Conservation (phyloP, 768 basidiomycete genomes). For the Ramaria sp. region DNA sequence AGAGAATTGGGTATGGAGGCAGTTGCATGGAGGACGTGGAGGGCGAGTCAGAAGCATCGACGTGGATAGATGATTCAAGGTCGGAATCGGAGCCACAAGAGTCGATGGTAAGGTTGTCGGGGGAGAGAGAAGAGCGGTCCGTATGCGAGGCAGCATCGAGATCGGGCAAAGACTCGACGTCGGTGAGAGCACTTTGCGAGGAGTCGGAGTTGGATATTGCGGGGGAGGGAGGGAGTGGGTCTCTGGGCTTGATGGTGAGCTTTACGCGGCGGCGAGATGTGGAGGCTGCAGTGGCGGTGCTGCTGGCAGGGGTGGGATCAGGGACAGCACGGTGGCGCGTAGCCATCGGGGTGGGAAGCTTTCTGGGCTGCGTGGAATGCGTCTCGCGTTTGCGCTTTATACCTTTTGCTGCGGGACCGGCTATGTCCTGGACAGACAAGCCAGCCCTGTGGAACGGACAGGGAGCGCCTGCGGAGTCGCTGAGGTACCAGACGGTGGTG, state of each 20-base stretch:
- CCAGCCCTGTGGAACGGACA: constrained; percentile 68
- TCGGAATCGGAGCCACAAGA: too few species aligned
- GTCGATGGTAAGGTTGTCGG: too few species aligned
- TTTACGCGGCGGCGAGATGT: constrained; percentile 21
- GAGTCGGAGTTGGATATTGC: not conserved
- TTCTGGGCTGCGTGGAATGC: constrained; percentile 23
- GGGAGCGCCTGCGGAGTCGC: constrained; percentile 59
- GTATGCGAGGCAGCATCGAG: too few species aligned
- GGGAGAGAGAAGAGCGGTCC: too few species aligned
- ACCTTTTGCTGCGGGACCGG: constrained; percentile 11
- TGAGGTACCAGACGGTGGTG: constrained; percentile 75
- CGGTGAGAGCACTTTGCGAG: not conserved
- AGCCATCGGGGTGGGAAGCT: not conserved
- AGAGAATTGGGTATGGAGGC: not conserved
- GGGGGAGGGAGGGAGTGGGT: not conserved
- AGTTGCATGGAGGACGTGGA: not conserved
- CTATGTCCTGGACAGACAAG: constrained; percentile 28
- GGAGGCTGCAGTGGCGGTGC: constrained; percentile 20
- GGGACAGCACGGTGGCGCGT: not conserved
- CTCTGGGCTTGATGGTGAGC: not conserved
- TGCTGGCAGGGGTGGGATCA: constrained; percentile 13
- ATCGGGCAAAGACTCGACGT: not conserved
- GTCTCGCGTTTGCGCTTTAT: constrained; percentile 23
- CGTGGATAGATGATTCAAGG: too few species aligned
- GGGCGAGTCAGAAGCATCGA: too few species aligned